These are phyloP conservation scores for Pneumocystis jirovecii DNA, from an alignment of 1,139 yeast genomes.

Conservation along the genomic window DNA sequence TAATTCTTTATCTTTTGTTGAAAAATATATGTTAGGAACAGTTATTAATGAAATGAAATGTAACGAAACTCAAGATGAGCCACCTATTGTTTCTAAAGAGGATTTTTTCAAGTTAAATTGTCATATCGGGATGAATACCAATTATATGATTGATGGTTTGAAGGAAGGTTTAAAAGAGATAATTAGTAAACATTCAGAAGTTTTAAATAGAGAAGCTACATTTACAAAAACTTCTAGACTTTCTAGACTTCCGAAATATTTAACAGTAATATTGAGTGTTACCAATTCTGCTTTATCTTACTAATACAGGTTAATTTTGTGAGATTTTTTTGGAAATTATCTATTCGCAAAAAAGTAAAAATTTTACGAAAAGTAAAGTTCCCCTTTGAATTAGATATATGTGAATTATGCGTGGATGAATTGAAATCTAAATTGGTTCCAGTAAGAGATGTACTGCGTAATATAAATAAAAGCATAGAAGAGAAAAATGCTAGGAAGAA, in stretches of 20 bases:
- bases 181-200: slow-evolving; percentile 62
- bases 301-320: slow-evolving; percentile 44
- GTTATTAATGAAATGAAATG: slow-evolving; percentile 50
- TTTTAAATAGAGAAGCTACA: slow-evolving; percentile 51
- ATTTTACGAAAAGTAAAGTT: slow-evolving; percentile 85
- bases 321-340: slow-evolving; percentile 90
- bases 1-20: slow-evolving; percentile 25
- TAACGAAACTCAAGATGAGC: slow-evolving; percentile 38
- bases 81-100: slow-evolving; percentile 35
- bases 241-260: slow-evolving; percentile 68
- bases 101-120: slow-evolving; percentile 63
- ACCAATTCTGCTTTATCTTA: neutral
- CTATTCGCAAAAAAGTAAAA: slow-evolving; percentile 78
- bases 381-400: slow-evolving; percentile 80
- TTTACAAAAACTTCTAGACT: slow-evolving; percentile 58
- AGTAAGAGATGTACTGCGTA: slow-evolving; percentile 63
- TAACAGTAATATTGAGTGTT: slow-evolving; percentile 37
- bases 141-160: slow-evolving; percentile 78
- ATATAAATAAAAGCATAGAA: slow-evolving; percentile 57
- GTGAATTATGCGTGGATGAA: slow-evolving; percentile 69
- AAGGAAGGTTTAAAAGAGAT: slow-evolving; percentile 59
- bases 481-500: slow-evolving; percentile 65
- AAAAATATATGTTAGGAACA: slow-evolving; percentile 47
- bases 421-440: slow-evolving; percentile 52
- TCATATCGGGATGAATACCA: slow-evolving; percentile 73